A percentile compares a stretch with the other conserved stretches of the same genome.
These are phyloP conservation scores for Ascobolus immersus DNA, from an alignment of 495 filamentous ascomycete genomes.

Conservation along the genomic window DNA sequence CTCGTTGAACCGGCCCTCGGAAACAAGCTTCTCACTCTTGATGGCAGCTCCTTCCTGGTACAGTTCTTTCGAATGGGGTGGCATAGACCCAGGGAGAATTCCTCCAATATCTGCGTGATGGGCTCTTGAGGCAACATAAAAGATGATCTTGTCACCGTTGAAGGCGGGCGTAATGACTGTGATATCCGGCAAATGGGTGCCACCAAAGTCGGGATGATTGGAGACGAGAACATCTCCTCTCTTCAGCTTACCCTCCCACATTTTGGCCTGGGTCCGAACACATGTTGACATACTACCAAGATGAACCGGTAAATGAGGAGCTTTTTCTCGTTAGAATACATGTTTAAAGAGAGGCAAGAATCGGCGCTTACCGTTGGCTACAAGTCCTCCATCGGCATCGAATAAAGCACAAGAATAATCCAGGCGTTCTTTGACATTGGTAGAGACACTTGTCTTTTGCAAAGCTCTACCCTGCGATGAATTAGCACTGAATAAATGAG, in stretches of 20 bases:
- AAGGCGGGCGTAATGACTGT: constrained; percentile 90
- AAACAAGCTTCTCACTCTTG: constrained; percentile 81
- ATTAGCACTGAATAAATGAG: no score
- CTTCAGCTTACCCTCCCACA: constrained; percentile 73
- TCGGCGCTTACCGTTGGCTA: constrained; percentile 56
- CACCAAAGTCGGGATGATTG: constrained; percentile 87
- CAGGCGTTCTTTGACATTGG: constrained; percentile 90
- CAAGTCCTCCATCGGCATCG: constrained; percentile 65
- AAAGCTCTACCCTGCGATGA: constrained; percentile 74
- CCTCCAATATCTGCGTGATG: constrained; percentile 96
- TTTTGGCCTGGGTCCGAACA: constrained; percentile 71
- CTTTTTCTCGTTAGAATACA: constrained; percentile 10
- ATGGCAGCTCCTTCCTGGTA: constrained; percentile 90
- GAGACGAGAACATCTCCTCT: constrained; percentile 84
- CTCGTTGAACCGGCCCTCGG: constrained; percentile 72
- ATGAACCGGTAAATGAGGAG: constrained; percentile 84
- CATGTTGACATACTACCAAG: constrained; percentile 88
- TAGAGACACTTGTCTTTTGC: constrained; percentile 91
- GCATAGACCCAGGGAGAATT: constrained; percentile 90
- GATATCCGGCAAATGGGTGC: constrained; percentile 52
- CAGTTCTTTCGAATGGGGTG: constrained; percentile 73
- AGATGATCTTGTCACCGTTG: constrained; percentile 63
- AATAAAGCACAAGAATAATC: constrained; percentile 96
- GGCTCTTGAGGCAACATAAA: constrained; percentile 85
- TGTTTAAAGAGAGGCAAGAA: background rate